A percentile compares a stretch with the other conserved stretches of the same genome.
Conservation (phyloP, 1,284 basidiomycete genomes). For the Pholiota adiposa region DNA sequence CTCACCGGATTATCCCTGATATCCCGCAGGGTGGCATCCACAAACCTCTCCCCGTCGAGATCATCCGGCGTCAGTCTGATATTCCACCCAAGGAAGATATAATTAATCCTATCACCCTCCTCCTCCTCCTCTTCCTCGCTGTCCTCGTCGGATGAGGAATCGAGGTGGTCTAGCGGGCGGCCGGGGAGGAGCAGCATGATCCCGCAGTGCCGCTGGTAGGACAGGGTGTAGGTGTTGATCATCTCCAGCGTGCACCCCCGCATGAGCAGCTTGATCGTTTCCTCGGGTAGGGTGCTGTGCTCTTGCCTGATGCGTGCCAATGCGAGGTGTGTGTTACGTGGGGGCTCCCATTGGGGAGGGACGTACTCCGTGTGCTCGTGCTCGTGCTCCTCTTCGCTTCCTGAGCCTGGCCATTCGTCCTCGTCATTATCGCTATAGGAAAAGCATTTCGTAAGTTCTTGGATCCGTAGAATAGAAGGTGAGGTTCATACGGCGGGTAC, state of each 20-base stretch:
- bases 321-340: conserved; percentile 41
- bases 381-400: conserved; percentile 16
- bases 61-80: conserved; percentile 53
- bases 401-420: conserved; percentile 2
- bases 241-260: conserved; percentile 65
- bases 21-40: conserved; percentile 52
- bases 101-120: conserved; percentile 24
- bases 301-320: conserved; percentile 43
- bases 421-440: conserved; percentile 34
- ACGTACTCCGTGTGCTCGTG: conserved; percentile 35
- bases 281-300: conserved; percentile 27
- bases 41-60: conserved; percentile 53
- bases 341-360: conserved; percentile 60
- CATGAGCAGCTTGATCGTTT: conserved; percentile 50
- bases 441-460: background rate
- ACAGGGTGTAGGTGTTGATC: conserved; percentile 58
- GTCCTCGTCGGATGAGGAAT: conserved; percentile 33
- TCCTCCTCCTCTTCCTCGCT: conserved; percentile 12
- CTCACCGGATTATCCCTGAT: conserved; percentile 50
- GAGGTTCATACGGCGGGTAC: background rate
- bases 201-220: conserved; percentile 56
- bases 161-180: conserved; percentile 33
- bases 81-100: conserved; percentile 70
- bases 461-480: background rate
- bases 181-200: conserved; percentile 43